These are phyloP conservation scores for Pontederia crassipes DNA, from an alignment of 176 grass and related monocot species.

Conservation along the genomic window DNA sequence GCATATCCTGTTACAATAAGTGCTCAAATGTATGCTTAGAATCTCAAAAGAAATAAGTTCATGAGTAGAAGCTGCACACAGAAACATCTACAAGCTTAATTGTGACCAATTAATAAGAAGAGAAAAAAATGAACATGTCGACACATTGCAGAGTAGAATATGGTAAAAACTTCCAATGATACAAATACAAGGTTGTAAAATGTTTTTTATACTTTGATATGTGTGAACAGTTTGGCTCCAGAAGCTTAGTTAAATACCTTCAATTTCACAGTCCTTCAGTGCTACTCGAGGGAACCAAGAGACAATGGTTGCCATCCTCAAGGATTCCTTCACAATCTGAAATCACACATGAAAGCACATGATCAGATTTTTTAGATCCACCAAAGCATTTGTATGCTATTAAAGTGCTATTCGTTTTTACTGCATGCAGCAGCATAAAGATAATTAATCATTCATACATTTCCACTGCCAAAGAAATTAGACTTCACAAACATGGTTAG, in stretches of 20 bases:
- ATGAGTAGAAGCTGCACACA: neutral
- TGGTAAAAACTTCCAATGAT: too few species aligned
- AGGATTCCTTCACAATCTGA: constrained; percentile 71
- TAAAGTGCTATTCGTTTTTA: neutral
- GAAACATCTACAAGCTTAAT: neutral
- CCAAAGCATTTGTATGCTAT: neutral
- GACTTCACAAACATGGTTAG: too few species aligned
- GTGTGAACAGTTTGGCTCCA: too few species aligned
- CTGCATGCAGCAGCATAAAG: neutral
- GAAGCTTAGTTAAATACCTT: constrained; percentile 22
- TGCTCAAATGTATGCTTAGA: neutral
- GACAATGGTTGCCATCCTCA: constrained; percentile 82
- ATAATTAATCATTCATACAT: neutral
- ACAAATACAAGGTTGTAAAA: too few species aligned
- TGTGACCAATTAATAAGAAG: too few species aligned
- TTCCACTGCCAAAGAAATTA: too few species aligned
- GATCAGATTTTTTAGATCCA: neutral
- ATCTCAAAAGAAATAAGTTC: neutral
- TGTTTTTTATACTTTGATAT: too few species aligned
- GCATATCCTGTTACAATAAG: constrained; percentile 36
- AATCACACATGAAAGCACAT: neutral
- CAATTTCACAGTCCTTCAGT: constrained; percentile 72
- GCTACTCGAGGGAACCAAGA: constrained; percentile 98
- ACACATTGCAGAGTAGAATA: too few species aligned
- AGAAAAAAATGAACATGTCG: too few species aligned